These are phyloP conservation scores for Pisolithus orientalis DNA, from an alignment of 768 basidiomycete species.

Conservation along the genomic window DNA sequence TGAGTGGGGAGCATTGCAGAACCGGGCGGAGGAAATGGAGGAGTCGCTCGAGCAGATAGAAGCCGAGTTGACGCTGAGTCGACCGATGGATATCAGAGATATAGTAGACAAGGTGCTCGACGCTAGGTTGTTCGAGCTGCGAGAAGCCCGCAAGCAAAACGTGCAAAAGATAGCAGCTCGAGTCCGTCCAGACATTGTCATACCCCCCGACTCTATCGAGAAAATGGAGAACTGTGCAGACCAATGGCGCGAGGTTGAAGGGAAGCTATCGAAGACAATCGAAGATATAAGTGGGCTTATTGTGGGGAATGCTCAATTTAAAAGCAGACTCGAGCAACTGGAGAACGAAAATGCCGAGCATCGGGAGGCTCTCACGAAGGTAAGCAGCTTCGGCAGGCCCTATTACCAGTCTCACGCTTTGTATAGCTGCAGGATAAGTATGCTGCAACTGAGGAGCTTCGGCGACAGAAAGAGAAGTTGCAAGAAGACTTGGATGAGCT, in stretches of 20 bases:
- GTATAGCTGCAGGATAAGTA: constrained; percentile 15
- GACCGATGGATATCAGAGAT: constrained; percentile 9
- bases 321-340: constrained; percentile 13
- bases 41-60: constrained; percentile 26
- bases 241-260: constrained; percentile 15
- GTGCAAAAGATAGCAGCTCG: constrained; percentile 10
- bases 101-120: constrained; percentile 16
- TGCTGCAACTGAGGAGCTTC: constrained; percentile 7
- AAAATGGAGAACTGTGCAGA: constrained; percentile 14
- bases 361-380: constrained; percentile 14
- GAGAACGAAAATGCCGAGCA: constrained; percentile 16
- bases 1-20: constrained; percentile 7
- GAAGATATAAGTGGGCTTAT: constrained; percentile 22
- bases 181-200: constrained; percentile 13
- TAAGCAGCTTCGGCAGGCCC: constrained; percentile 1
- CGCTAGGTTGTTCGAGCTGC: constrained; percentile 14
- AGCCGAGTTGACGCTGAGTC: constrained; percentile 24
- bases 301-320: constrained; percentile 14
- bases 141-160: constrained; percentile 16
- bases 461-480: constrained; percentile 12
- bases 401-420: constrained; percentile 2
- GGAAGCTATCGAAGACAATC: constrained; percentile 17
- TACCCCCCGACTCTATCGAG: constrained; percentile 12
- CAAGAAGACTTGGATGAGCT: constrained; percentile 12
- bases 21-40: constrained; percentile 17